Evolutionary conservation across 148 eudicot species (phyloP), one percentile per base, ranked within the genome.

Genomic region (Persicaria tinctoria): DNA sequence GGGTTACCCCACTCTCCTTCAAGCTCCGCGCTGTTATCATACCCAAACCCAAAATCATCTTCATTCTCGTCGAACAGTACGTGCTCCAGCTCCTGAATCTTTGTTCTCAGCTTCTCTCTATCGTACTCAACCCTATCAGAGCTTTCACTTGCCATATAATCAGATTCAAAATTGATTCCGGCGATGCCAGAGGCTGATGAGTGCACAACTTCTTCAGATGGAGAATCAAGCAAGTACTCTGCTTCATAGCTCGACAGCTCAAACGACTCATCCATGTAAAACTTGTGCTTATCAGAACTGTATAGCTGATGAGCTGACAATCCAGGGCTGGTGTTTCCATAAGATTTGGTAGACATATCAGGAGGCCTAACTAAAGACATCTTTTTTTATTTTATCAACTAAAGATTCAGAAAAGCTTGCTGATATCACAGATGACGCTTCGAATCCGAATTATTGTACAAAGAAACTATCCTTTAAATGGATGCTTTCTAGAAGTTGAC

Each of bases 71-170:
- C 91, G 6, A 92, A 90, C 64, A 95, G 98, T 48, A 80, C 97
- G 74, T 86, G 86, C 82, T 95, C 98, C 59, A 95, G 82, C 82
- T 95, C 98, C 73, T 81, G 98, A 77, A 95, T 91, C 87, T 90
- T 95, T 59, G 84, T 71, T 75, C 82, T 89, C 86, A 93, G 76
- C 75, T 75, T 79, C 68, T 80, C 88, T 73, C 85, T 88, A 70
- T 93, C 89, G 46, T 82, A 91, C 72, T 77, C 85, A 46, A 80
- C 66, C 20, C 8, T 60, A n/a, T 60, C 66, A 60, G 66, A 16
- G 38, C 66, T 60, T 23, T 60, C 14, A 16, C 27, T 60, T 60
- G 18, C 78, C 73, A 86, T 70, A 71, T 82, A 81, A 17, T 82
- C 87, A 23, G 80, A 68, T 66, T 84, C 91, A 32, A 83, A 86